Conservation (phyloP, 352 stramenopile genomes). For the Phytopythium kandeliae region DNA sequence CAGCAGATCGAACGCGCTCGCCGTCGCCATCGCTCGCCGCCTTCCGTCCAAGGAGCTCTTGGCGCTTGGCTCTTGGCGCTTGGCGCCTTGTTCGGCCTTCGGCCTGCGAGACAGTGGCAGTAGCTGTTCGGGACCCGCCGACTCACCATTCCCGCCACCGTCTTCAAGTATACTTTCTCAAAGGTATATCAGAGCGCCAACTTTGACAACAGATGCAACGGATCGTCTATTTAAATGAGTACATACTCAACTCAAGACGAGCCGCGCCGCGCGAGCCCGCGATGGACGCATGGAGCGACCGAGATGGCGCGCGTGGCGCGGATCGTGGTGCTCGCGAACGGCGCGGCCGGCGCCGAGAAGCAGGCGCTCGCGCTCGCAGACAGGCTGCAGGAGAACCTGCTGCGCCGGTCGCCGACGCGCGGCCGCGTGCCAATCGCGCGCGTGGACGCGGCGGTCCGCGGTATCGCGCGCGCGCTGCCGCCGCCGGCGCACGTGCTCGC, state of each 20-base stretch:
- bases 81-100: too few relatives aligned
- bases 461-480: slow-evolving; percentile 22
- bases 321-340: slow-evolving; percentile 67
- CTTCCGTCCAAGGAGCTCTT: too few relatives aligned
- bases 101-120: background rate
- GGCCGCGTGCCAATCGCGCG: slow-evolving; percentile 11
- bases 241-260: background rate
- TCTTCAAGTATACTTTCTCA: background rate
- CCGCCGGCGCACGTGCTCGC: slow-evolving; percentile 34
- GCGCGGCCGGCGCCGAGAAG: slow-evolving; percentile 68
- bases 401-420: background rate
- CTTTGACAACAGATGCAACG: too few relatives aligned
- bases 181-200: too few relatives aligned
- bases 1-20: slow-evolving; percentile 42
- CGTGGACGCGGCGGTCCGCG: slow-evolving; percentile 29
- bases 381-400: slow-evolving; percentile 21
- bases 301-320: slow-evolving; percentile 9
- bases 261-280: background rate
- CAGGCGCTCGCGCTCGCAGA: slow-evolving; percentile 53
- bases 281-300: background rate
- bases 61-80: too few relatives aligned
- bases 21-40: slow-evolving; percentile 1
- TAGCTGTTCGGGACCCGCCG: background rate
- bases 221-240: background rate
- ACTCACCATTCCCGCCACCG: background rate